Evolutionary conservation across 2,329 filamentous ascomycete genomes (phyloP).

Genomic region (Epichloe sylvatica): DNA sequence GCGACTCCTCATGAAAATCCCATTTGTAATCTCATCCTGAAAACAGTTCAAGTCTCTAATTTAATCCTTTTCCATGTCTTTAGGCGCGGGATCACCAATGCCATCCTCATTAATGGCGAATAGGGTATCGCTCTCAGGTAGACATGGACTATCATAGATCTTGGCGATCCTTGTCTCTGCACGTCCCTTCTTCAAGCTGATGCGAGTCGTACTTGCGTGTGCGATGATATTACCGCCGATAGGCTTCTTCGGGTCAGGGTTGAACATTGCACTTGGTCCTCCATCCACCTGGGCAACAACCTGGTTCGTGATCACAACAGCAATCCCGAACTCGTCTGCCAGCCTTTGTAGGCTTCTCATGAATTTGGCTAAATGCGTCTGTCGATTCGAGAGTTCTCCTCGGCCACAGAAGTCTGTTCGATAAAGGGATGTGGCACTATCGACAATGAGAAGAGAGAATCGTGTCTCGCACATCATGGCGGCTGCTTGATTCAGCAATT

Average conservation of each 20-base stretch:
- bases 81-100: slow-evolving; percentile 88
- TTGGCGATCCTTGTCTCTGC: slow-evolving; percentile 95
- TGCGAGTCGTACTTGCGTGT: slow-evolving; percentile 85
- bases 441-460: slow-evolving; percentile 89
- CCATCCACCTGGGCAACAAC: slow-evolving; percentile 97
- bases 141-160: slow-evolving; percentile 95
- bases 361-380: slow-evolving; percentile 79
- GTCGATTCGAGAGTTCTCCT: slow-evolving; percentile 86
- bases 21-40: slow-evolving; percentile 4
- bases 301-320: slow-evolving; percentile 96
- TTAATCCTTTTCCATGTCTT: slow-evolving; percentile 79
- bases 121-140: slow-evolving; percentile 89
- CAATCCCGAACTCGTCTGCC: slow-evolving; percentile 79
- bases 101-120: slow-evolving; percentile 97
- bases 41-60: slow-evolving; percentile 1
- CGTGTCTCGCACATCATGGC: slow-evolving; percentile 99
- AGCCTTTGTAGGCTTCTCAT: slow-evolving; percentile 72
- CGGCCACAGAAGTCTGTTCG: slow-evolving; percentile 94
- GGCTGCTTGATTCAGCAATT: slow-evolving; percentile 85
- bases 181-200: slow-evolving; percentile 90
- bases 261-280: slow-evolving; percentile 94
- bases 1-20: slow-evolving; percentile 4
- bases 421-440: slow-evolving; percentile 90
- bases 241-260: slow-evolving; percentile 96
- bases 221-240: slow-evolving; percentile 99